These are phyloP conservation scores for Ananas comosus DNA, from an alignment of 176 grass and related monocot species.

Conservation along the genomic window DNA sequence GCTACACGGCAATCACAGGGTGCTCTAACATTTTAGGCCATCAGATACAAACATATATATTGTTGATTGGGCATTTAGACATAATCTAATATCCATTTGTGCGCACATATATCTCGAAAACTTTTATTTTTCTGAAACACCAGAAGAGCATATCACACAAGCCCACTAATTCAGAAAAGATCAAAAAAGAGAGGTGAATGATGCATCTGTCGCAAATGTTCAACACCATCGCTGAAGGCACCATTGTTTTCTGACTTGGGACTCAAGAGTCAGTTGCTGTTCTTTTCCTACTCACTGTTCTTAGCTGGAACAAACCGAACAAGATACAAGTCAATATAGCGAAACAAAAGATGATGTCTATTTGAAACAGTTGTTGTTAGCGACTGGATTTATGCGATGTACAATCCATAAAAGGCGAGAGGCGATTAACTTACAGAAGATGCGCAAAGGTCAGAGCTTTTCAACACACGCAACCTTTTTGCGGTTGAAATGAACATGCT, in stretches of 20 bases:
- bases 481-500: slow-evolving; percentile 62
- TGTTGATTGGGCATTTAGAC: no score
- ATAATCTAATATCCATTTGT: no score
- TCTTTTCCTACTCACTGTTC: slow-evolving; percentile 32
- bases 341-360: neutral
- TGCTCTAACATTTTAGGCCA: no score
- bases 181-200: no score
- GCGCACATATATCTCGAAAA: no score
- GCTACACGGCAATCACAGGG: no score
- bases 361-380: neutral
- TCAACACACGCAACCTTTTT: slow-evolving; percentile 61
- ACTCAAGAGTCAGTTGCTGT: slow-evolving; percentile 27
- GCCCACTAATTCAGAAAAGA: no score
- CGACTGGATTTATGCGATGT: neutral
- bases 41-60: no score
- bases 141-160: no score
- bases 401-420: neutral
- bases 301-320: slow-evolving; percentile 23
- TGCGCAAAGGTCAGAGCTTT: slow-evolving; percentile 49
- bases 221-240: neutral
- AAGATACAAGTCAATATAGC: neutral
- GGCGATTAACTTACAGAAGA: slow-evolving; percentile 21
- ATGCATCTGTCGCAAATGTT: no score
- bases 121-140: no score
- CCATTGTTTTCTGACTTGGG: neutral